A percentile compares a stretch with the other conserved stretches of the same genome.
phyloP scores from a whole-genome alignment of 2,329 filamentous ascomycete species.

The Verticillium alfalfae region DNA sequence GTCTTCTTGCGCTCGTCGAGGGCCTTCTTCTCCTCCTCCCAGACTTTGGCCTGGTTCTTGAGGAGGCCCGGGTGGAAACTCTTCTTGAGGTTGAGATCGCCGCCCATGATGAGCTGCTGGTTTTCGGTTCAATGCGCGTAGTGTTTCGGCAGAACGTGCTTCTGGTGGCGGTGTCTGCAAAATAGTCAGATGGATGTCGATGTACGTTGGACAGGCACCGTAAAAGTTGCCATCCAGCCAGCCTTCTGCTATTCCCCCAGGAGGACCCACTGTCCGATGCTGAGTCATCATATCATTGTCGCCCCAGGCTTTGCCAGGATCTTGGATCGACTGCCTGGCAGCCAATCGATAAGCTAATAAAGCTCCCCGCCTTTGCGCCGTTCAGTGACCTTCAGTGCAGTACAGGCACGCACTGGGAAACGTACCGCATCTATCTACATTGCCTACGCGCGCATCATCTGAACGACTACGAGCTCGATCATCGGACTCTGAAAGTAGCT shows the following conservation, averaged over 20 bases:
- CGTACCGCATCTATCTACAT: constrained; percentile 1
- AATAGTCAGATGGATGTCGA: background rate
- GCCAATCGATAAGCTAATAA: constrained; percentile 11
- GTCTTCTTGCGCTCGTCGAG: constrained; percentile 93
- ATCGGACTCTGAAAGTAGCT: no score
- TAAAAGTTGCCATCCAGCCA: constrained; percentile 7
- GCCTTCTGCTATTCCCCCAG: background rate
- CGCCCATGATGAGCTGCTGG: constrained; percentile 57
- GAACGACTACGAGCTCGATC: background rate
- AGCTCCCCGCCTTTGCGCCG: constrained; percentile 4
- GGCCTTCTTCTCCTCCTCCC: constrained; percentile 86
- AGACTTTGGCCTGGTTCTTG: constrained; percentile 86
- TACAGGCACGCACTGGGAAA: background rate
- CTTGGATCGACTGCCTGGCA: background rate
- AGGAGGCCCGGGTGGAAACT: constrained; percentile 90
- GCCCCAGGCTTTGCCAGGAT: background rate
- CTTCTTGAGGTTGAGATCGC: constrained; percentile 92
- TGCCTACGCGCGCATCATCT: no score
- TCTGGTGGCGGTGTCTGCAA: background rate
- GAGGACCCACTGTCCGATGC: background rate
- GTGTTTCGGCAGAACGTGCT: background rate
- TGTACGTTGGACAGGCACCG: background rate
- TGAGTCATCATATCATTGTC: background rate
- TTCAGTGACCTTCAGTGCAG: background rate
- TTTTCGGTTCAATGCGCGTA: background rate